A percentile compares a stretch with the other conserved stretches of the same genome.
Conservation (phyloP, 129 eudicot species). For the Lonicera japonica region DNA sequence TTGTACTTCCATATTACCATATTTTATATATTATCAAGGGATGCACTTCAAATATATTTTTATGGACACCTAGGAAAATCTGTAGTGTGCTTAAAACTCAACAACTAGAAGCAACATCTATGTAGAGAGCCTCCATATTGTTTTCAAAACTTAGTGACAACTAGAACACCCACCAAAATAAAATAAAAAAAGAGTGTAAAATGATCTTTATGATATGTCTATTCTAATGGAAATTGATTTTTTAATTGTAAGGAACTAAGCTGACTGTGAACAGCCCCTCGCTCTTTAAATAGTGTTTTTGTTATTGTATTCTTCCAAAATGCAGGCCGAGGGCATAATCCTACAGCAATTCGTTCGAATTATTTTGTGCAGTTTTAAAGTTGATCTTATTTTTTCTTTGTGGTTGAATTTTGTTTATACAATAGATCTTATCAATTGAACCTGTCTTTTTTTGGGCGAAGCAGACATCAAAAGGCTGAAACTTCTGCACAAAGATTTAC, state of each 20-base stretch:
- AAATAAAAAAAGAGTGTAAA: too few species aligned
- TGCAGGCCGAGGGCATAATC: not conserved
- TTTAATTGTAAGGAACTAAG: too few species aligned
- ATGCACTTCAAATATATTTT: too few species aligned
- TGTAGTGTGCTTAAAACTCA: too few species aligned
- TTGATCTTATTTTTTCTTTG: slow-evolving; percentile 14
- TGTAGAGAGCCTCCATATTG: too few species aligned
- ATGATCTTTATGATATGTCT: too few species aligned
- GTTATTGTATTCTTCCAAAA: not conserved
- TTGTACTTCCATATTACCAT: not conserved
- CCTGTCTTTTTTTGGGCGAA: slow-evolving; percentile 37
- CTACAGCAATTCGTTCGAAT: not conserved
- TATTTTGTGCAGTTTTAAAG: slow-evolving; percentile 17
- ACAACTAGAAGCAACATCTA: too few species aligned
- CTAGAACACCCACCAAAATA: too few species aligned
- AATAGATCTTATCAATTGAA: slow-evolving; percentile 36
- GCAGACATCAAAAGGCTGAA: slow-evolving; percentile 38
- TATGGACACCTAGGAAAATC: not conserved
- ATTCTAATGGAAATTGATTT: not conserved
- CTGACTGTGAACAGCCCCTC: too few species aligned
- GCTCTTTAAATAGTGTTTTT: too few species aligned
- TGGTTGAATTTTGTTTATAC: slow-evolving; percentile 26
- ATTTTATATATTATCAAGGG: too few species aligned
- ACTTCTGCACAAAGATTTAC: slow-evolving; percentile 34
- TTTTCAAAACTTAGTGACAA: too few species aligned